A percentile compares a stretch with the other conserved stretches of the same genome.
phyloP scores from a whole-genome alignment of 352 stramenopile species.

The Albugo laibachii region DNA sequence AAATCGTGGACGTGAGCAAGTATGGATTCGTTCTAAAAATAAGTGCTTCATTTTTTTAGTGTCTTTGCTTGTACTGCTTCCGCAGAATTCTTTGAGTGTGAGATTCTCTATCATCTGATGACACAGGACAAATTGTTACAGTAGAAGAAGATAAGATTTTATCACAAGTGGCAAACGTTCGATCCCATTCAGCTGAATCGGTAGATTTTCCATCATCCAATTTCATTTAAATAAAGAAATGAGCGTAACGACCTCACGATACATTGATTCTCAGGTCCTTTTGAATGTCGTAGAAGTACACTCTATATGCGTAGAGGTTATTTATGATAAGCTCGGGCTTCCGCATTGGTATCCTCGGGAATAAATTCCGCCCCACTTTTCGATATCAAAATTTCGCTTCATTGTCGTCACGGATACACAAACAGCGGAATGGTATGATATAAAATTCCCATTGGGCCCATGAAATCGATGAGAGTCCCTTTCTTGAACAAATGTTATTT shows the following conservation, averaged over 20 bases:
- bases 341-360: constrained; percentile 27
- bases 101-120: constrained; percentile 86
- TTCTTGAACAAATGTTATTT: constrained; percentile 67
- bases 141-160: constrained; percentile 60
- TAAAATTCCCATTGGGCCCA: too few relatives aligned
- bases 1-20: constrained; percentile 86
- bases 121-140: constrained; percentile 88
- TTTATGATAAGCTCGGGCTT: constrained; percentile 53
- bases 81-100: constrained; percentile 80
- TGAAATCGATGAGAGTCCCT: constrained; percentile 18
- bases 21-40: constrained; percentile 97
- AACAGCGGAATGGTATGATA: constrained; percentile 29
- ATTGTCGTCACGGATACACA: constrained; percentile 55
- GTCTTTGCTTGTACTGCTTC: constrained; percentile 76
- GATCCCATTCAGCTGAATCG: constrained; percentile 81
- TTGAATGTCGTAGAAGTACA: constrained; percentile 29
- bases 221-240: constrained; percentile 85
- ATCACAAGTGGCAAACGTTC: constrained; percentile 68
- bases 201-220: constrained; percentile 83
- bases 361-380: constrained; percentile 1
- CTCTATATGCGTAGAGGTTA: constrained; percentile 40
- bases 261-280: constrained; percentile 38
- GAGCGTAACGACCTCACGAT: constrained; percentile 59
- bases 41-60: constrained; percentile 88
- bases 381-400: constrained; percentile 52